These are phyloP conservation scores for Ceratocystiopsis minuta DNA, from an alignment of 2,329 filamentous ascomycete species.

Conservation along the genomic window DNA sequence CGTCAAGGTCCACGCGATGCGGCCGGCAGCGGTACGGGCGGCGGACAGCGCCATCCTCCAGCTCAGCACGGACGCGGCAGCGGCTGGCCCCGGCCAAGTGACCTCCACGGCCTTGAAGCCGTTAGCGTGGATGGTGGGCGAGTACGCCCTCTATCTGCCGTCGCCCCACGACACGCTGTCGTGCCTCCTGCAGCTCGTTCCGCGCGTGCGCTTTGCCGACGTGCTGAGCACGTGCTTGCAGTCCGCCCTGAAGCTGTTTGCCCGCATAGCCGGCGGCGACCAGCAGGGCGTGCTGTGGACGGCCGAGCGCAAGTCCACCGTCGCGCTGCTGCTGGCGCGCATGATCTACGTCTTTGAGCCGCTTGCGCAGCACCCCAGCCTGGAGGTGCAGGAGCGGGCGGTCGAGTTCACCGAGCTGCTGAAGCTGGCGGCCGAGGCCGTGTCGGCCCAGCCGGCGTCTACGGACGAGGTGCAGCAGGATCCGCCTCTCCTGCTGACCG, in stretches of 20 bases:
- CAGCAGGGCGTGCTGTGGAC: conserved; percentile 40
- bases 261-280: conserved; percentile 46
- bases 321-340: conserved; percentile 61
- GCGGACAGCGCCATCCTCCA: conserved; percentile 58
- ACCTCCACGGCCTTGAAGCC: conserved; percentile 53
- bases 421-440: conserved; percentile 70
- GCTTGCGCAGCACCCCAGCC: conserved; percentile 60
- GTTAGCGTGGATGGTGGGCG: conserved; percentile 71
- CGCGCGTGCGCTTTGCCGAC: conserved; percentile 39
- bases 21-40: conserved; percentile 62
- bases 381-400: conserved; percentile 88
- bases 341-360: conserved; percentile 70
- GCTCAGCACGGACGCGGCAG: conserved; percentile 26
- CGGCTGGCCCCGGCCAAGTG: conserved; percentile 29
- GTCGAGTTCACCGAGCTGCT: conserved; percentile 86
- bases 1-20: conserved; percentile 74
- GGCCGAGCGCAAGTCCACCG: conserved; percentile 51
- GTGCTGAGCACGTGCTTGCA: conserved; percentile 69
- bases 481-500: conserved; percentile 67
- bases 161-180: conserved; percentile 56
- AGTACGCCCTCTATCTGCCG: conserved; percentile 59
- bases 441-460: conserved; percentile 43
- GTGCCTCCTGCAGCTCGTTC: conserved; percentile 49
- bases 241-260: conserved; percentile 70
- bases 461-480: conserved; percentile 39